Evolutionary conservation across 441 rosid genomes (phyloP).

Genomic region (Mallotus repandus): DNA sequence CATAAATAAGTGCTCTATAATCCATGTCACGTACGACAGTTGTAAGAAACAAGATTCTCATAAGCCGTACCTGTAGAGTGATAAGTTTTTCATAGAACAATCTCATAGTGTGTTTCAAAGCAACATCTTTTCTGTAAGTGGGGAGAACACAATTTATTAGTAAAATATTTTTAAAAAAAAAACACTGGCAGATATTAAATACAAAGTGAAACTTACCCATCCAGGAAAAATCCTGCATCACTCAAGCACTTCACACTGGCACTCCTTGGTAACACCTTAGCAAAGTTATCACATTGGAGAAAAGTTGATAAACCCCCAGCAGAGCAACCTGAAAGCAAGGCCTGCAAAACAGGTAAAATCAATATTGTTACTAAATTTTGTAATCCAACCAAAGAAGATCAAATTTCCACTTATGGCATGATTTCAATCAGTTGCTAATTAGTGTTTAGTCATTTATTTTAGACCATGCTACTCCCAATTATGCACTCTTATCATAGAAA

Average conservation of each 20-base stretch:
- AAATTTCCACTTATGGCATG: background rate
- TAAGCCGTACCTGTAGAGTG: slow-evolving; percentile 55
- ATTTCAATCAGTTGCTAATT: background rate
- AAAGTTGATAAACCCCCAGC: slow-evolving; percentile 88
- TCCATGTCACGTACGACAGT: background rate
- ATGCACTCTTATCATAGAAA: background rate
- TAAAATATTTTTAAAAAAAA: background rate
- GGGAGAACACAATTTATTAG: background rate
- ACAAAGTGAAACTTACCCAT: slow-evolving; percentile 42
- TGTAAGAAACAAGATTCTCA: background rate
- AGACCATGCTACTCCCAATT: background rate
- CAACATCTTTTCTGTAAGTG: slow-evolving; percentile 62
- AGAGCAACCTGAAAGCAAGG: slow-evolving; percentile 90
- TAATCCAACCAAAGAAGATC: background rate
- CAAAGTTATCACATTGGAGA: slow-evolving; percentile 71
- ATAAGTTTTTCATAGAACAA: slow-evolving; percentile 54
- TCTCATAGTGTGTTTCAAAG: slow-evolving; percentile 63
- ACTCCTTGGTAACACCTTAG: slow-evolving; percentile 42
- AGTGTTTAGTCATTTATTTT: too few species aligned
- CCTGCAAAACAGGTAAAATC: slow-evolving; percentile 38
- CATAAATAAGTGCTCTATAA: background rate
- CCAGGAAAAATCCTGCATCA: slow-evolving; percentile 91
- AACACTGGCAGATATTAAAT: too few species aligned
- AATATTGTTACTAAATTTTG: background rate
- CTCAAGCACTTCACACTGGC: slow-evolving; percentile 81